phyloP scores from a whole-genome alignment of 176 grass and related monocot genomes.

The Olyra latifolia region DNA sequence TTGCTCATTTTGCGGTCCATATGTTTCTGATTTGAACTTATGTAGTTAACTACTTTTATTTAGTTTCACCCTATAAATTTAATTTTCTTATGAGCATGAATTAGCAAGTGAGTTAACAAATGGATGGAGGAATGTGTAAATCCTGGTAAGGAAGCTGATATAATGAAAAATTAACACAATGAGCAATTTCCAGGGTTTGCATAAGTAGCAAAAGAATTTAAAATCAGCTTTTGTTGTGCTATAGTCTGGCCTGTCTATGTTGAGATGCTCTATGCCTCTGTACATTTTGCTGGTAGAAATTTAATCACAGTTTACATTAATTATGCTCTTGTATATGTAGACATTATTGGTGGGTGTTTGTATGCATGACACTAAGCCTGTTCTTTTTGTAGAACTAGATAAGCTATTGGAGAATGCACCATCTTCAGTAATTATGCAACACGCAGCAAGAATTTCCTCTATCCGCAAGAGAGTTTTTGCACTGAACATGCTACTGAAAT shows the following conservation, averaged over 20 bases:
- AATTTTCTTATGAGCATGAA: not conserved
- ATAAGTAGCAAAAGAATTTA: not conserved
- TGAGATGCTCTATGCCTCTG: not conserved
- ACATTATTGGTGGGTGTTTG: not conserved
- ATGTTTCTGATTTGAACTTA: slow-evolving; percentile 12
- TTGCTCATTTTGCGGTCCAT: slow-evolving; percentile 1
- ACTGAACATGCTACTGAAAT: slow-evolving; percentile 78
- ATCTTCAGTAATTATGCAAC: slow-evolving; percentile 63
- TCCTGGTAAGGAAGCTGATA: not conserved
- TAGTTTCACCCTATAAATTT: not conserved
- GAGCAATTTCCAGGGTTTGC: not conserved
- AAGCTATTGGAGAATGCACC: slow-evolving; percentile 83
- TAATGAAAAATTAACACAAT: not conserved
- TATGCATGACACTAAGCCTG: not conserved
- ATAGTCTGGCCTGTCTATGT: not conserved
- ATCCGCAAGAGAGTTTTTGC: slow-evolving; percentile 77
- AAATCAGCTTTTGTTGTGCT: not conserved
- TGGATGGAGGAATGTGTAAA: not conserved
- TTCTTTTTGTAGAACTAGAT: slow-evolving; percentile 70
- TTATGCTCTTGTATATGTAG: not conserved
- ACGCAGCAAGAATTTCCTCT: slow-evolving; percentile 72
- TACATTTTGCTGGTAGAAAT: not conserved
- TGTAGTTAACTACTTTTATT: not conserved
- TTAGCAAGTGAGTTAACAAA: not conserved
- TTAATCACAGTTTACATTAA: not conserved